A percentile compares a stretch with the other conserved stretches of the same genome.
Evolutionary conservation across 352 stramenopile species (phyloP).

Genomic region (Phytophthora pinifolia): DNA sequence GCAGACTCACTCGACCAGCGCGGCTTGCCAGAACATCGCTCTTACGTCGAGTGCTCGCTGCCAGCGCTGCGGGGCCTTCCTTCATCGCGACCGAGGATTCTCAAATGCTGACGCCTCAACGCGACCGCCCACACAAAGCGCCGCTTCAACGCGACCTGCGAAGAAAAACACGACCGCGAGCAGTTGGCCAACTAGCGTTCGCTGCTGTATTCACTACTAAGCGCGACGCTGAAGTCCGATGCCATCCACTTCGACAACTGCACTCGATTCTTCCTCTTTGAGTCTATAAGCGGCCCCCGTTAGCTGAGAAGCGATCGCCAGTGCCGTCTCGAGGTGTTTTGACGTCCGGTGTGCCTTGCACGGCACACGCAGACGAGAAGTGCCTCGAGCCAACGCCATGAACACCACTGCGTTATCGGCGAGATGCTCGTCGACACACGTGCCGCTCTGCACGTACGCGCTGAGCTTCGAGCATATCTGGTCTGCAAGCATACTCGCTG

Average conservation of each 20-base stretch:
- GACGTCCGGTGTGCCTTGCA: slow-evolving; percentile 43
- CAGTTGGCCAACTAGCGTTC: background rate
- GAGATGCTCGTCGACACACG: slow-evolving; percentile 74
- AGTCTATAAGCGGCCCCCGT: slow-evolving; percentile 42
- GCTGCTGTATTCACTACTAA: background rate
- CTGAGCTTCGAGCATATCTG: slow-evolving; percentile 36
- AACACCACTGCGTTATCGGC: slow-evolving; percentile 72
- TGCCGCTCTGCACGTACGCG: slow-evolving; percentile 38
- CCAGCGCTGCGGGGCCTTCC: slow-evolving; percentile 17
- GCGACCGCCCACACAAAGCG: slow-evolving; percentile 12
- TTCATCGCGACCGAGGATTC: slow-evolving; percentile 18
- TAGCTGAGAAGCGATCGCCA: slow-evolving; percentile 40
- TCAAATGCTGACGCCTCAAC: slow-evolving; percentile 3
- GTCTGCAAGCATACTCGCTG: slow-evolving; percentile 38
- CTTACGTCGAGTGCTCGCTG: slow-evolving; percentile 24
- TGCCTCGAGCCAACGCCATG: slow-evolving; percentile 60
- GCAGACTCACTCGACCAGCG: slow-evolving; percentile 52
- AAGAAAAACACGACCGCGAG: background rate
- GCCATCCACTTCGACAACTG: slow-evolving; percentile 51
- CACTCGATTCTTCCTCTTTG: slow-evolving; percentile 39
- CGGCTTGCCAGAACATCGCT: slow-evolving; percentile 20
- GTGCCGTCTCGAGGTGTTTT: slow-evolving; percentile 57
- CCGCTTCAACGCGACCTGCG: slow-evolving; percentile 7
- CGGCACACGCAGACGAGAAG: slow-evolving; percentile 54
- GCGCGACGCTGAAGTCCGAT: slow-evolving; percentile 27